These are phyloP conservation scores for Lepidium africanum DNA, from an alignment of 345 rosid genomes.

Conservation along the genomic window DNA sequence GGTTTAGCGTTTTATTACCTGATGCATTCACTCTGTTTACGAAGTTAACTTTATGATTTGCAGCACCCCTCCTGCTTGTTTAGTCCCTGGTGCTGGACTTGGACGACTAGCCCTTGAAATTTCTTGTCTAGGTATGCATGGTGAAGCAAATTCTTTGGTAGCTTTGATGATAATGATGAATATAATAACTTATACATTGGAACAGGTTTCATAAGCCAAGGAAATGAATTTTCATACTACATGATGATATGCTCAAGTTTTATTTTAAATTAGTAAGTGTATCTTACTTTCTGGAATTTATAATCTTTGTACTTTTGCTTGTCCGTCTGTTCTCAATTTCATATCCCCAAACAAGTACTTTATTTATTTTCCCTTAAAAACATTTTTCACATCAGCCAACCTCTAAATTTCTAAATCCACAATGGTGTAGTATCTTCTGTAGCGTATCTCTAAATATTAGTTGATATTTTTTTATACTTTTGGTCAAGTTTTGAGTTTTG, in stretches of 20 bases:
- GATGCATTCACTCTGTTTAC: conserved; percentile 5
- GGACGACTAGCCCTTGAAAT: conserved; percentile 96
- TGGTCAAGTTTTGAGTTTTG: conserved; percentile 1
- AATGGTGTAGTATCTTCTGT: background rate
- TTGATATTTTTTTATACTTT: background rate
- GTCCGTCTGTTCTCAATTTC: background rate
- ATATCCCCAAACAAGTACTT: background rate
- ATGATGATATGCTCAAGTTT: conserved; percentile 99
- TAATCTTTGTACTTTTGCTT: background rate
- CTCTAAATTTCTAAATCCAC: background rate
- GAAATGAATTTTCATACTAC: conserved; percentile 98
- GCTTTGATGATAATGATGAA: background rate
- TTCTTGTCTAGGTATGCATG: conserved; percentile 69
- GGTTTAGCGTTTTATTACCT: background rate
- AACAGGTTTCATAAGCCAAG: conserved; percentile 95
- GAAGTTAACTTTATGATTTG: conserved; percentile 16
- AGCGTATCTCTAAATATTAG: background rate
- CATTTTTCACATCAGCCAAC: background rate
- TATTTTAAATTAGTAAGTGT: conserved; percentile 82
- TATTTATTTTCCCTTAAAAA: background rate
- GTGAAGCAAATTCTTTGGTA: background rate
- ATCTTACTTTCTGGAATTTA: background rate
- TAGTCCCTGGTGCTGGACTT: conserved; percentile 99
- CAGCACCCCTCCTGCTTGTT: conserved; percentile 77
- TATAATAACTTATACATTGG: conserved; percentile 15